Percentiles rank a stretch among this genome's conserved stretches.
These are phyloP conservation scores for Mycena rosella DNA, from an alignment of 768 basidiomycete genomes.

Conservation along the genomic window DNA sequence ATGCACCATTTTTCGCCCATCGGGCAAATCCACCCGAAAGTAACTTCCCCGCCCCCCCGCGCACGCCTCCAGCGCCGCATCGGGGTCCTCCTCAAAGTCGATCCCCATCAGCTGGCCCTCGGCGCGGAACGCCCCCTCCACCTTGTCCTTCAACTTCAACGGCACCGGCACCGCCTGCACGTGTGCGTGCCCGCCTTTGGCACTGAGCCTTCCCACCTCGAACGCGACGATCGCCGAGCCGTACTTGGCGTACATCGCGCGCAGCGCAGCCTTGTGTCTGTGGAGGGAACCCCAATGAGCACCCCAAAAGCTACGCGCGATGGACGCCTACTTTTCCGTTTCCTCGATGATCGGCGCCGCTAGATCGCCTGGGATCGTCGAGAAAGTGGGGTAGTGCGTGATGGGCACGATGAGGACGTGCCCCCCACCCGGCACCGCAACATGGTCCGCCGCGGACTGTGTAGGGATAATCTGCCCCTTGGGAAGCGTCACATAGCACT, in stretches of 20 bases:
- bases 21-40: conserved; percentile 92
- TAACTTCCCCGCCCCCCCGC: conserved; percentile 77
- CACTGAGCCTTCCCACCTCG: conserved; percentile 86
- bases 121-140: conserved; percentile 79
- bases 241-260: conserved; percentile 77
- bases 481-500: conserved; percentile 96
- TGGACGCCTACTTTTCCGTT: conserved; percentile 71
- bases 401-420: conserved; percentile 96
- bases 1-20: conserved; percentile 88
- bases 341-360: conserved; percentile 83
- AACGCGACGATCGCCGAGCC: conserved; percentile 80
- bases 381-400: conserved; percentile 91
- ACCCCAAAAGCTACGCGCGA: background rate
- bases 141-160: conserved; percentile 64
- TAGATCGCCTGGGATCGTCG: conserved; percentile 84
- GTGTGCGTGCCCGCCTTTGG: conserved; percentile 95
- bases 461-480: conserved; percentile 96
- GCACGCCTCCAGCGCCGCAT: conserved; percentile 67
- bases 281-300: background rate
- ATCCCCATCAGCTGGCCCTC: conserved; percentile 77
- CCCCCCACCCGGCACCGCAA: conserved; percentile 90
- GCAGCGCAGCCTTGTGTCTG: conserved; percentile 86
- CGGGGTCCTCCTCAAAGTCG: conserved; percentile 80
- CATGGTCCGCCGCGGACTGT: conserved; percentile 62
- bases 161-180: conserved; percentile 90